These are phyloP conservation scores for Boletus rufocinnamomeus DNA, from an alignment of 768 basidiomycete species.

Conservation along the genomic window DNA sequence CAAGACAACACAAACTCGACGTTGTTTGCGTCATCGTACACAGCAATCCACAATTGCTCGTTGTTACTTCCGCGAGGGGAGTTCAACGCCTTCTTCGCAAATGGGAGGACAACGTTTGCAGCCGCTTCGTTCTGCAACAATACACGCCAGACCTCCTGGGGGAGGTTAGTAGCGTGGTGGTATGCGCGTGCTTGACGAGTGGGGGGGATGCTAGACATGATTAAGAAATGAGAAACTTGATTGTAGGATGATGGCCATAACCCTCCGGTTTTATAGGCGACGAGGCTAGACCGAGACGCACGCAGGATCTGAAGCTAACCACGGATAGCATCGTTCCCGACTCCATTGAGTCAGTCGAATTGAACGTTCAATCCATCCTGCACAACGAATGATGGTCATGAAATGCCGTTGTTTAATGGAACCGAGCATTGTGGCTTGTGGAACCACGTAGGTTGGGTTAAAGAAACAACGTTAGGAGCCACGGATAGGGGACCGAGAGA, in stretches of 20 bases:
- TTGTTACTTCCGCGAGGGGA: background rate
- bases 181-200: conserved; percentile 6
- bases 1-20: conserved; percentile 16
- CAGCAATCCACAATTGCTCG: conserved; percentile 36
- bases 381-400: conserved; percentile 4
- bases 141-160: conserved; percentile 30
- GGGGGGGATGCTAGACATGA: conserved; percentile 18
- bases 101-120: conserved; percentile 45
- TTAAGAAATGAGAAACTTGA: conserved; percentile 4
- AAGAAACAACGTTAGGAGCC: conserved; percentile 4
- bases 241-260: conserved; percentile 7
- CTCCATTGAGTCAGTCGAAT: background rate
- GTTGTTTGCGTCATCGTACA: conserved; percentile 19
- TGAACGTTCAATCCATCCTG: conserved; percentile 25
- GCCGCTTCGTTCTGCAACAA: conserved; percentile 32
- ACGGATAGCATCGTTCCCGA: background rate
- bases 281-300: background rate
- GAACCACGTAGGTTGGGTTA: background rate
- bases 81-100: conserved; percentile 34
- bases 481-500: conserved; percentile 2
- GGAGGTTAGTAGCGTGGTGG: conserved; percentile 18
- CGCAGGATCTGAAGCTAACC: background rate
- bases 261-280: conserved; percentile 11
- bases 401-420: background rate
- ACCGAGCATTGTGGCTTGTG: background rate